phyloP scores from a whole-genome alignment of 2,329 filamentous ascomycete genomes.

The Dothiorella sarmentorum region DNA sequence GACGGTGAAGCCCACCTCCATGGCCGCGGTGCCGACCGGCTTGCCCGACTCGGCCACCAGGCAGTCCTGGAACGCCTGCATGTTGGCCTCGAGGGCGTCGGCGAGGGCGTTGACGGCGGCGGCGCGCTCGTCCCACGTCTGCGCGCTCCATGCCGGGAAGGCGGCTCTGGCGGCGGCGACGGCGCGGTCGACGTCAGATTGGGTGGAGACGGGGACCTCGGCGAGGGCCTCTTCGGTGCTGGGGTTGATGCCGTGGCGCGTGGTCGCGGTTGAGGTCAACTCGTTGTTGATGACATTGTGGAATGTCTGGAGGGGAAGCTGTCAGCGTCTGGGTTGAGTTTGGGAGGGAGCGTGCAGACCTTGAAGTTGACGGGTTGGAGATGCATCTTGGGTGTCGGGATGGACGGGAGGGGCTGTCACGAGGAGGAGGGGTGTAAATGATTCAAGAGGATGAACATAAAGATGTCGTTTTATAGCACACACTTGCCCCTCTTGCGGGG shows the following conservation, averaged over 20 bases:
- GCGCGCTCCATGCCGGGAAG: slow-evolving; percentile 41
- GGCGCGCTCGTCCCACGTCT: slow-evolving; percentile 24
- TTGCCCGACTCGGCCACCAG: slow-evolving; percentile 27
- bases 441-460: too few species aligned
- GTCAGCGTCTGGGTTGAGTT: too few species aligned
- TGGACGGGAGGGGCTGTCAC: too few species aligned
- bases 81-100: slow-evolving; percentile 24
- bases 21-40: slow-evolving; percentile 22
- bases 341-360: too few species aligned
- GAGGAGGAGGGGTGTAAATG: too few species aligned
- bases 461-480: too few species aligned
- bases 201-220: slow-evolving; percentile 46
- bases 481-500: too few species aligned
- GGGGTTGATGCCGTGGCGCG: slow-evolving; percentile 49
- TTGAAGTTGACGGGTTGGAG: too few species aligned
- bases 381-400: too few species aligned
- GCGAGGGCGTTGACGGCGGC: slow-evolving; percentile 22
- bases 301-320: too few species aligned
- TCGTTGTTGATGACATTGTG: slow-evolving; percentile 50
- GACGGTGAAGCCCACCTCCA: slow-evolving; percentile 21
- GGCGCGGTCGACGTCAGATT: slow-evolving; percentile 48
- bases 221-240: slow-evolving; percentile 46
- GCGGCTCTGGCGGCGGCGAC: slow-evolving; percentile 44
- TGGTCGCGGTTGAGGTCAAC: slow-evolving; percentile 39
- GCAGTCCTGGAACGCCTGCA: slow-evolving; percentile 24